These are phyloP conservation scores for Apodospora peruviana DNA, from an alignment of 495 filamentous ascomycete species.

Conservation along the genomic window DNA sequence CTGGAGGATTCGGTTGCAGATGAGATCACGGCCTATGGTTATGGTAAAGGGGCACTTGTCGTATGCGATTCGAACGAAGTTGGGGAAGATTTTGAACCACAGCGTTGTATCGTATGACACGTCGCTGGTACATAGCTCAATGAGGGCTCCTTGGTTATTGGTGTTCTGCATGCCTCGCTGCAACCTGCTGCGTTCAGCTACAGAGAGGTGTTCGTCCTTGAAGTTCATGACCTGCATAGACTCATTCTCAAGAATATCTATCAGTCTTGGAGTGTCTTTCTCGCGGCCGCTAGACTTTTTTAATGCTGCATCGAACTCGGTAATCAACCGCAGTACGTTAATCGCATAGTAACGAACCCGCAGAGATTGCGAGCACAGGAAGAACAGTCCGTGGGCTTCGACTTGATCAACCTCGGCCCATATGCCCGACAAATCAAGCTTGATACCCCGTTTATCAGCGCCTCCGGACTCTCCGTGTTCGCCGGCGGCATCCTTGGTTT, in stretches of 20 bases:
- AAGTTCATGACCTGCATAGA: slow-evolving; percentile 83
- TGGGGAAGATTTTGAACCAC: slow-evolving; percentile 98
- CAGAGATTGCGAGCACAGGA: slow-evolving; percentile 90
- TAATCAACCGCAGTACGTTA: slow-evolving; percentile 84
- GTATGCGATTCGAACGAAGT: slow-evolving; percentile 84
- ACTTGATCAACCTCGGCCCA: slow-evolving; percentile 93
- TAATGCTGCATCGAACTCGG: slow-evolving; percentile 87
- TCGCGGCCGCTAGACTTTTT: slow-evolving; percentile 55
- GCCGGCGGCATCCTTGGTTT: slow-evolving; percentile 65
- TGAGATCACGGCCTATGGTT: slow-evolving; percentile 80
- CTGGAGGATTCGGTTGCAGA: slow-evolving; percentile 85
- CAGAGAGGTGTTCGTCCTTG: slow-evolving; percentile 85
- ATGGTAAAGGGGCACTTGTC: slow-evolving; percentile 88
- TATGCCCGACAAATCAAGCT: slow-evolving; percentile 79
- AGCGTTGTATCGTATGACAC: slow-evolving; percentile 89
- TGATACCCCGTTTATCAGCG: slow-evolving; percentile 56
- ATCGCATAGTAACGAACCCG: slow-evolving; percentile 86
- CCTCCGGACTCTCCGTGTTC: slow-evolving; percentile 56
- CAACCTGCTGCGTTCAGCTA: slow-evolving; percentile 86
- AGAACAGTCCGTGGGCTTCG: slow-evolving; percentile 96
- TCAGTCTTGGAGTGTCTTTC: slow-evolving; percentile 63
- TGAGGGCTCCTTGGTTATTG: slow-evolving; percentile 75
- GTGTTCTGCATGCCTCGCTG: slow-evolving; percentile 86
- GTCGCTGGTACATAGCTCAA: slow-evolving; percentile 94
- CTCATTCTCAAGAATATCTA: slow-evolving; percentile 86